Percentiles rank a stretch among this genome's conserved stretches.
phyloP scores from a whole-genome alignment of 257 asterid genomes.

The Misopates orontium region DNA sequence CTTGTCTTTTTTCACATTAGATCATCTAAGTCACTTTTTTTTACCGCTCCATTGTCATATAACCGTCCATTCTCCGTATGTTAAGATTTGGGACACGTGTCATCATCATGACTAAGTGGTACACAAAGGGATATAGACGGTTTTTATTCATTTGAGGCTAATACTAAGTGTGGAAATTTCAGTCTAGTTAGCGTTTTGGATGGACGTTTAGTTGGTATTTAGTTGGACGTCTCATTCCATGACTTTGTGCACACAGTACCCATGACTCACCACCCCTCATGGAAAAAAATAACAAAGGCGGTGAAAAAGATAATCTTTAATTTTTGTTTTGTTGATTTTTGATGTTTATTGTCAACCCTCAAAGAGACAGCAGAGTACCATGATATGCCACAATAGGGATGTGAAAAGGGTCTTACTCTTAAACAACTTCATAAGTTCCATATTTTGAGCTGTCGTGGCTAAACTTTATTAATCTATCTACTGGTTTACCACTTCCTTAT shows the following conservation, averaged over 20 bases:
- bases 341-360: neutral
- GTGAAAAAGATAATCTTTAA: too few relatives aligned
- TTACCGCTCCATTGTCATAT: too few relatives aligned
- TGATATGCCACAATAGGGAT: neutral
- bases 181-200: neutral
- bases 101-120: too few relatives aligned
- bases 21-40: too few relatives aligned
- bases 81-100: too few relatives aligned
- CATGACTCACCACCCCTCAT: conserved; percentile 13
- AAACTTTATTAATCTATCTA: neutral
- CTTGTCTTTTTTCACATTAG: too few relatives aligned
- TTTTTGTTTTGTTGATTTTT: neutral
- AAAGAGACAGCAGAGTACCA: neutral
- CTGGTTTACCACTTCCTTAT: too few relatives aligned
- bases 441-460: neutral
- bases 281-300: neutral
- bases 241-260: neutral
- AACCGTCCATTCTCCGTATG: too few relatives aligned
- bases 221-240: conserved; percentile 18
- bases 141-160: conserved; percentile 19
- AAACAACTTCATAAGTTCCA: neutral
- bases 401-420: neutral
- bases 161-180: neutral
- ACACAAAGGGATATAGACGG: too few relatives aligned
- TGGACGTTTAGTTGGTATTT: conserved; percentile 6